Percentiles rank a stretch among this genome's conserved stretches.
Evolutionary conservation across 169 alveolate species (phyloP).

Genomic region (Eimeria falciformis): DNA sequence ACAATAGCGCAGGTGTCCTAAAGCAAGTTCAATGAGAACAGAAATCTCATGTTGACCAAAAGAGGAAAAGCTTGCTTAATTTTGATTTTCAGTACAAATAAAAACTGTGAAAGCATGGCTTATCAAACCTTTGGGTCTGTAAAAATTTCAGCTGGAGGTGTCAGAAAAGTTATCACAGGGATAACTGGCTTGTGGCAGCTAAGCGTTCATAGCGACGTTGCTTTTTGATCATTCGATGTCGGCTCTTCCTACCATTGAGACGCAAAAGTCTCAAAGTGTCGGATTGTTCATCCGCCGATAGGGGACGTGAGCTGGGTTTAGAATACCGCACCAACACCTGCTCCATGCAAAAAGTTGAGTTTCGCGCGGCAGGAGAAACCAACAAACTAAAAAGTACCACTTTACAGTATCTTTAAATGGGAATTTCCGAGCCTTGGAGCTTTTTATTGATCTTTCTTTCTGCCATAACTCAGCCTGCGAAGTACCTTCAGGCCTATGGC

Average conservation of each 20-base stretch:
- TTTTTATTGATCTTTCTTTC: too few relatives aligned
- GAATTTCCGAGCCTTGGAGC: too few relatives aligned
- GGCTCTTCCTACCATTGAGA: constrained; percentile 80
- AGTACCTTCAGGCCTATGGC: too few relatives aligned
- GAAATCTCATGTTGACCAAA: constrained; percentile 95
- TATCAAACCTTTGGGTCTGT: constrained; percentile 76
- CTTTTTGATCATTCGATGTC: constrained; percentile 46
- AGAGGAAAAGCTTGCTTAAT: constrained; percentile 95
- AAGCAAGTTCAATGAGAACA: constrained; percentile 94
- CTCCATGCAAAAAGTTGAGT: too few relatives aligned
- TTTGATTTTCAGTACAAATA: constrained; percentile 93
- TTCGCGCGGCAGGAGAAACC: too few relatives aligned
- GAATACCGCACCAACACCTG: too few relatives aligned
- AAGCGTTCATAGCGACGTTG: constrained; percentile 45
- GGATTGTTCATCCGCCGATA: too few relatives aligned
- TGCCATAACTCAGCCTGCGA: too few relatives aligned
- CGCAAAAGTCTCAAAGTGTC: too few relatives aligned
- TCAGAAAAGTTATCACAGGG: constrained; percentile 35
- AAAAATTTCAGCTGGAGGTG: constrained; percentile 37
- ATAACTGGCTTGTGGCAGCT: constrained; percentile 43
- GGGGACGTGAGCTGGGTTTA: too few relatives aligned
- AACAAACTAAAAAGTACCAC: too few relatives aligned
- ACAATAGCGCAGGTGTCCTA: constrained; percentile 79
- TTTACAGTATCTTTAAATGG: too few relatives aligned
- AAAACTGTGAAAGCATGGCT: constrained; percentile 95